These are phyloP conservation scores for Naganishia cerealis DNA, from an alignment of 1,284 basidiomycete genomes.

Conservation along the genomic window DNA sequence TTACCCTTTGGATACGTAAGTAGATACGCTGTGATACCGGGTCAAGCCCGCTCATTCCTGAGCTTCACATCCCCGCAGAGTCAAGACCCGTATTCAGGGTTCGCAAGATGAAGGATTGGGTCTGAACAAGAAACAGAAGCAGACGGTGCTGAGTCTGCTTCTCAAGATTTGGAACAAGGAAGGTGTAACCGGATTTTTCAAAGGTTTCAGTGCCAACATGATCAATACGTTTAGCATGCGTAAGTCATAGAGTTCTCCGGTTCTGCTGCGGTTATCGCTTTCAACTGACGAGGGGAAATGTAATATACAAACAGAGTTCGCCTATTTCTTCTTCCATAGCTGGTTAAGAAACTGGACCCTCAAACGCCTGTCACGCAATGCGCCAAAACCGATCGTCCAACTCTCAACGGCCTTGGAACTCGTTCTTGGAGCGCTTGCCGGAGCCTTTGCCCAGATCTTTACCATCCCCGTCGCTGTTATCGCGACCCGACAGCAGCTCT, in stretches of 20 bases:
- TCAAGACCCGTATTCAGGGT: constrained; percentile 95
- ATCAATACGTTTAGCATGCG: constrained; percentile 95
- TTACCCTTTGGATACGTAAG: constrained; percentile 84
- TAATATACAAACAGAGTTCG: constrained; percentile 71
- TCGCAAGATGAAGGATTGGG: constrained; percentile 35
- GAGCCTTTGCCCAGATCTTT: constrained; percentile 93
- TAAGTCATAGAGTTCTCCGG: constrained; percentile 56
- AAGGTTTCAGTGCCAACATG: constrained; percentile 96
- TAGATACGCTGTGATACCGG: constrained; percentile 2
- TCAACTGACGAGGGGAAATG: constrained; percentile 1
- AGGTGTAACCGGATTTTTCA: constrained; percentile 79
- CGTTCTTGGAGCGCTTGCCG: constrained; percentile 83
- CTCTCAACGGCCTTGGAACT: constrained; percentile 81
- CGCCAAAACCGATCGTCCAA: constrained; percentile 32
- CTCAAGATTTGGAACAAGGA: constrained; percentile 72
- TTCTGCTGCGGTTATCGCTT: not conserved
- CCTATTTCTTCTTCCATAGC: constrained; percentile 99
- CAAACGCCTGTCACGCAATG: constrained; percentile 52
- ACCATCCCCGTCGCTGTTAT: constrained; percentile 98
- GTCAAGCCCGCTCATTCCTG: not conserved
- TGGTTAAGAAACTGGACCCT: constrained; percentile 66
- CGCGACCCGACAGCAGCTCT: constrained; percentile 93
- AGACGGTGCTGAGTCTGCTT: constrained; percentile 64
- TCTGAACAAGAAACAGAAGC: constrained; percentile 42
- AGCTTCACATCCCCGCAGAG: constrained; percentile 56